These are phyloP conservation scores for Albugo candida DNA, from an alignment of 352 stramenopile genomes.

Conservation along the genomic window DNA sequence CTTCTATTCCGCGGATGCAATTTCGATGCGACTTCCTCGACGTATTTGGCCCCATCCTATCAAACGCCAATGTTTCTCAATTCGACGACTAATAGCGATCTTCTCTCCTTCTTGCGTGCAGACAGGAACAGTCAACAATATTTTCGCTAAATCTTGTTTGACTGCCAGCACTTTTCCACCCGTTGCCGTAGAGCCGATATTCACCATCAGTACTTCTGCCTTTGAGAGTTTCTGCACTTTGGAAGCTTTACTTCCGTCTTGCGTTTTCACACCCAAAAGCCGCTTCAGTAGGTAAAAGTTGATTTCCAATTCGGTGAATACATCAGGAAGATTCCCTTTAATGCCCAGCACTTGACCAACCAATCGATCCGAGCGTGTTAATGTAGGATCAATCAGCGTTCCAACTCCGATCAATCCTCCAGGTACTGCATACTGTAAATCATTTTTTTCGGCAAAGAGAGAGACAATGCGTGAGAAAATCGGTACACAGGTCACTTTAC, in stretches of 20 bases:
- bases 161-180: slow-evolving; percentile 88
- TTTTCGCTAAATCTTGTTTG: slow-evolving; percentile 97
- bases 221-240: slow-evolving; percentile 99
- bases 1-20: slow-evolving; percentile 68
- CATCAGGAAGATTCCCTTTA: slow-evolving; percentile 93
- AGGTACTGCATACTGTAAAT: slow-evolving; percentile 97
- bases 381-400: slow-evolving; percentile 97
- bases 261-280: slow-evolving; percentile 97
- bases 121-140: slow-evolving; percentile 96
- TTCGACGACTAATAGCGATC: slow-evolving; percentile 98
- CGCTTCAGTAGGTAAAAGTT: slow-evolving; percentile 99
- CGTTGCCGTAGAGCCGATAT: slow-evolving; percentile 99
- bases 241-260: slow-evolving; percentile 96
- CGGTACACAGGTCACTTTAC: slow-evolving; percentile 86
- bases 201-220: slow-evolving; percentile 99
- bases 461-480: slow-evolving; percentile 91
- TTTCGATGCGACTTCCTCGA: slow-evolving; percentile 90
- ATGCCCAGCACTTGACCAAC: slow-evolving; percentile 96
- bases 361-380: slow-evolving; percentile 97
- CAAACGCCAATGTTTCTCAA: slow-evolving; percentile 99
- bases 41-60: slow-evolving; percentile 99
- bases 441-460: slow-evolving; percentile 98
- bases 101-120: slow-evolving; percentile 99
- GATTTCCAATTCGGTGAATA: slow-evolving; percentile 99
- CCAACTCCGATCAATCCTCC: slow-evolving; percentile 99